Conservation (phyloP, 2,329 filamentous ascomycete genomes). For the Cercospora brassicicola region DNA sequence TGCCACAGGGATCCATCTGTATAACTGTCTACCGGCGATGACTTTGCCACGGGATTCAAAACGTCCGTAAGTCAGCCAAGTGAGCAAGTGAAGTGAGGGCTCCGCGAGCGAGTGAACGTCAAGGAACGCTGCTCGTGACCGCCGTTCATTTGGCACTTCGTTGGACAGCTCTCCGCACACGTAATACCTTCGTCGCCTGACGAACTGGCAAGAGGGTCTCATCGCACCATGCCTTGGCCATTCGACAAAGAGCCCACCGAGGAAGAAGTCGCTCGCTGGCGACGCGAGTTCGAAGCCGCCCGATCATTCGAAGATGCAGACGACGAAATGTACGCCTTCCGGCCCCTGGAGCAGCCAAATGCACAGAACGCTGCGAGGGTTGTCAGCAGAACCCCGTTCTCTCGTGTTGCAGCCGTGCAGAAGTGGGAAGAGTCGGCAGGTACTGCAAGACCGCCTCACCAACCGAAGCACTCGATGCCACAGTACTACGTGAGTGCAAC, state of each 20-base stretch:
- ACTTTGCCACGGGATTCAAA: background rate
- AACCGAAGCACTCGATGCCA: background rate
- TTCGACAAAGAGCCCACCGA: slow-evolving; percentile 3
- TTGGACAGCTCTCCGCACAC: background rate
- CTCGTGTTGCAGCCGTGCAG: background rate
- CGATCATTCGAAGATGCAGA: slow-evolving; percentile 18
- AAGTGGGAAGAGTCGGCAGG: background rate
- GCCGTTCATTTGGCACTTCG: background rate
- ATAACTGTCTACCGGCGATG: background rate
- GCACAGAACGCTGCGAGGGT: background rate
- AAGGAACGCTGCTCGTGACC: background rate
- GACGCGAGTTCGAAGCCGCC: slow-evolving; percentile 18
- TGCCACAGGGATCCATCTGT: background rate
- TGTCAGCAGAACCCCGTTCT: background rate
- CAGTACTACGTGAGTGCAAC: background rate
- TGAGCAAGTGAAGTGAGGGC: background rate
- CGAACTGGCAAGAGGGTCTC: background rate
- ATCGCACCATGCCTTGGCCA: background rate
- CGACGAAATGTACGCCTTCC: slow-evolving; percentile 6
- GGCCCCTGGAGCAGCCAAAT: background rate
- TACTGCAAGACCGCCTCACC: background rate
- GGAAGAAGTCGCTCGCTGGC: slow-evolving; percentile 9
- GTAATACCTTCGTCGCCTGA: background rate
- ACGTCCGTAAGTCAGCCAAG: background rate
- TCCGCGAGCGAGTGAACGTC: background rate